These are phyloP conservation scores for Colletotrichum magnum DNA, from an alignment of 2,329 filamentous ascomycete species.

Conservation along the genomic window DNA sequence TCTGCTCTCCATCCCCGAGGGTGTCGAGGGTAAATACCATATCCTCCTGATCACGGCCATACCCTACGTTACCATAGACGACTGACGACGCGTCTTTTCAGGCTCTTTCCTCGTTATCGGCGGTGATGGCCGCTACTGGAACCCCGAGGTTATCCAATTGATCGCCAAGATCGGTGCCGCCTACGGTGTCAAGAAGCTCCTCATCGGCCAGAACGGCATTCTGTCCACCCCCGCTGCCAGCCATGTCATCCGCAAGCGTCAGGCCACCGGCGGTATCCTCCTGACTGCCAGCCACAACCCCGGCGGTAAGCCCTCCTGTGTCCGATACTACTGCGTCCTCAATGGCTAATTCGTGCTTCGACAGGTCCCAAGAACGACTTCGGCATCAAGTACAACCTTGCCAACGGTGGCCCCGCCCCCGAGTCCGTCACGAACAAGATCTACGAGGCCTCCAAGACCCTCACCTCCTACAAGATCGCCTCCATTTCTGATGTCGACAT, in stretches of 20 bases:
- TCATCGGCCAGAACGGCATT: constrained; percentile 97
- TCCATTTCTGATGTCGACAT: constrained; percentile 91
- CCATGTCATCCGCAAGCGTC: constrained; percentile 93
- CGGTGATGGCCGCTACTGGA: constrained; percentile 97
- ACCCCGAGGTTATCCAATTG: constrained; percentile 94
- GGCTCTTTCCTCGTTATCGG: constrained; percentile 92
- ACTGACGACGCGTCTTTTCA: constrained; percentile 45
- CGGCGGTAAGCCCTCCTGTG: constrained; percentile 75
- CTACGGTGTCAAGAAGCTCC: constrained; percentile 98
- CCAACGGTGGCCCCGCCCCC: constrained; percentile 95
- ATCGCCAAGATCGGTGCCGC: constrained; percentile 98
- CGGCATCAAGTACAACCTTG: constrained; percentile 99
- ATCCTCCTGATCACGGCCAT: constrained; percentile 21
- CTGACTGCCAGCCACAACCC: constrained; percentile 98
- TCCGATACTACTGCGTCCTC: neutral
- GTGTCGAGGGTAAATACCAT: constrained; percentile 75
- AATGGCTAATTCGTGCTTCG: constrained; percentile 23
- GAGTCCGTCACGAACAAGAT: constrained; percentile 99
- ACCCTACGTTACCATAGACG: neutral
- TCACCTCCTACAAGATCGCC: constrained; percentile 93
- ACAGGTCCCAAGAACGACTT: constrained; percentile 93
- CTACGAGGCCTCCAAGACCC: constrained; percentile 88
- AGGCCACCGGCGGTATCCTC: constrained; percentile 96
- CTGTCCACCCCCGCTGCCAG: constrained; percentile 96
- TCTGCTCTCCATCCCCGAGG: constrained; percentile 95